Evolutionary conservation across 2,329 filamentous ascomycete genomes (phyloP), one percentile per base, ranked within the genome.

Genomic region (Teratosphaeria viscida): DNA sequence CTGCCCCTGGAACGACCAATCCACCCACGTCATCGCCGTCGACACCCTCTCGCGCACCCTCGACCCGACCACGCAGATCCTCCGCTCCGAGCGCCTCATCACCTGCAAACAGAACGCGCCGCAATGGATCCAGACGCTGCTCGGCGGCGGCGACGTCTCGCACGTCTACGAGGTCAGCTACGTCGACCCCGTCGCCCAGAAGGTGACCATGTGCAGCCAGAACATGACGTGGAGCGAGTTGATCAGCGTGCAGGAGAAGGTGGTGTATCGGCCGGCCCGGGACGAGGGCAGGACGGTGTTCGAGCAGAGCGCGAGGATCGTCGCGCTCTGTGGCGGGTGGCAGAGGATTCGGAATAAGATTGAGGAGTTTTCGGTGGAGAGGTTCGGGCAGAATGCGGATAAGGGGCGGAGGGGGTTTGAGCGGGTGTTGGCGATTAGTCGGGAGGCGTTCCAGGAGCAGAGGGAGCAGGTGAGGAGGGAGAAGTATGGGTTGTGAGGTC

Each of bases 131-230:
- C 84, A 86, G 71, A 82, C 85, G 26, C 78, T 97, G 57, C 83
- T 97, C 67, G 92, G 92, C 63, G 84, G 85, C 68, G 82, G 84
- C 66, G 88, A 94, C 62, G 89, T 88, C 61, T 92, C 87, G 64
- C 88, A 92, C 74, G 91, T 97, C 66, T 95, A 92, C 75, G 94
- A 99, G 79, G 89, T 92, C 53, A 95, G 89, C 61, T 97, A 97
- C 75, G 92, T 99, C 71, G 90, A 97, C 75, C 90, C 90, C 0
- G 71, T 75, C 52, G 80, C 81, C 63, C 90, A 92, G 77, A 95
- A 89, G 64, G 90, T 99, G 71, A 97, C 92, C 62, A 96, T 99
- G 89, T 91, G 92, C 74, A 94, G 89, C 66, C 90, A 90, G 73
- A 99, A 99, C 77, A 80, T 99, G 72, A 97, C 94, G 7, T 94